These are phyloP conservation scores for Penicillium vulpinum DNA, from an alignment of 2,329 filamentous ascomycete species.

Conservation along the genomic window DNA sequence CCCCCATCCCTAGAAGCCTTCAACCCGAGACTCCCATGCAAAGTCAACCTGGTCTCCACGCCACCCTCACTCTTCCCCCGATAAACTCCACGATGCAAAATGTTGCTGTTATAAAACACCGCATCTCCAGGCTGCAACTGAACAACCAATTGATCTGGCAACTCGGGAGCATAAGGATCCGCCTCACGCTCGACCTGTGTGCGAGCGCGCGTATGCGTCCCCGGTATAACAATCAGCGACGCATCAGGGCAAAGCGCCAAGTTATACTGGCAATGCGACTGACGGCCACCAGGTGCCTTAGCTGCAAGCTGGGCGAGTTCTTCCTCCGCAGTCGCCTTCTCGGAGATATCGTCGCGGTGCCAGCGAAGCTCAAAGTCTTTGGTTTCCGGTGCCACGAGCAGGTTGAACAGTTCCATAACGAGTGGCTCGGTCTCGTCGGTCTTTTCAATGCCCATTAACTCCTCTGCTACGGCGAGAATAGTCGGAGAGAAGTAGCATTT, in stretches of 20 bases:
- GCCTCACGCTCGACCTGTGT: constrained; percentile 69
- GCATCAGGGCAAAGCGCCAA: constrained; percentile 74
- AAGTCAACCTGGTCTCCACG: constrained; percentile 42
- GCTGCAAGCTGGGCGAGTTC: constrained; percentile 62
- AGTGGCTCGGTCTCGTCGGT: constrained; percentile 59
- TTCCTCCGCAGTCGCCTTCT: constrained; percentile 64
- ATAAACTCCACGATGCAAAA: constrained; percentile 57
- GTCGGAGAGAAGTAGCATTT: constrained; percentile 69
- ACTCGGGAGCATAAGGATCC: constrained; percentile 59
- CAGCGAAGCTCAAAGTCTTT: constrained; percentile 72
- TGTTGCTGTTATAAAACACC: constrained; percentile 90
- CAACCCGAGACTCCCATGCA: constrained; percentile 47
- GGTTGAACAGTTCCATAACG: constrained; percentile 85
- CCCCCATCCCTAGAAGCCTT: constrained; percentile 26
- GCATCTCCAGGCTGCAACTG: constrained; percentile 71
- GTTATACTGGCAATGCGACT: constrained; percentile 84
- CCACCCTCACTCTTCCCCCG: constrained; percentile 38
- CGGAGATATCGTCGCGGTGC: constrained; percentile 81
- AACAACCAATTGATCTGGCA: constrained; percentile 68
- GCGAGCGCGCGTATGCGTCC: constrained; percentile 69
- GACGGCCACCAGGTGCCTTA: constrained; percentile 45
- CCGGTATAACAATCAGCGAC: constrained; percentile 73
- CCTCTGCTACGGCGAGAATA: constrained; percentile 63
- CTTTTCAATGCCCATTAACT: constrained; percentile 56
- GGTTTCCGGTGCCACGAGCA: constrained; percentile 71